phyloP scores from a whole-genome alignment of 192 early-diverging fungal genomes.

The Linnemannia exigua region DNA sequence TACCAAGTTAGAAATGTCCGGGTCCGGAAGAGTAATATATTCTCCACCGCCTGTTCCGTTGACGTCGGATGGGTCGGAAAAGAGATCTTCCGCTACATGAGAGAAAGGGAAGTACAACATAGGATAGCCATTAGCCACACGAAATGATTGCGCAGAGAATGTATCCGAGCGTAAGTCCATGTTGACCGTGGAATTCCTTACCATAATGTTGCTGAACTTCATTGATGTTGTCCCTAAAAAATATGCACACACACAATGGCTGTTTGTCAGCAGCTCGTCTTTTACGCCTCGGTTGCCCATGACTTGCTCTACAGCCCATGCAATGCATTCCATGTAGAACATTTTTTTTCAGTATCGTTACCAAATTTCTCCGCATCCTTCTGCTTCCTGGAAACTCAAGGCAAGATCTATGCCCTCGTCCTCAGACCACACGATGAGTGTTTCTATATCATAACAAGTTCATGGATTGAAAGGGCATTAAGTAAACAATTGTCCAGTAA shows the following conservation, averaged over 20 bases:
- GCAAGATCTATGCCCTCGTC: conserved; percentile 84
- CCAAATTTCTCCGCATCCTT: conserved; percentile 82
- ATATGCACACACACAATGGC: background rate
- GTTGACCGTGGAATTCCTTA: conserved; percentile 7
- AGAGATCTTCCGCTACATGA: conserved; percentile 43
- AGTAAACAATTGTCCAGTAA: background rate
- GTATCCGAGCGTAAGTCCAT: background rate
- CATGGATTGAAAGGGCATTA: background rate
- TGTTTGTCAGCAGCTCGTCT: background rate
- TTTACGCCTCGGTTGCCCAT: background rate
- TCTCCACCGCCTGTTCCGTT: conserved; percentile 44
- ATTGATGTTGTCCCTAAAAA: conserved; percentile 46
- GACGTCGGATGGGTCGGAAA: conserved; percentile 44
- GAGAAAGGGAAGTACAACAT: background rate
- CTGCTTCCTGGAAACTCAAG: conserved; percentile 92
- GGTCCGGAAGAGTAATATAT: conserved; percentile 70
- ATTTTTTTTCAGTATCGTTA: conserved; percentile 9
- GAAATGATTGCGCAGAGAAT: background rate
- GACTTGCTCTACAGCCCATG: background rate
- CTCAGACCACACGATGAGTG: conserved; percentile 95
- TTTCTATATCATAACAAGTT: conserved; percentile 69
- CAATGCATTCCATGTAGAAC: background rate
- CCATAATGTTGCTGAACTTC: conserved; percentile 58
- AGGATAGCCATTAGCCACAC: background rate
- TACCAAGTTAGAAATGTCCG: conserved; percentile 75